Evolutionary conservation across 2,329 filamentous ascomycete genomes (phyloP).

Genomic region (Fusarium sp.): DNA sequence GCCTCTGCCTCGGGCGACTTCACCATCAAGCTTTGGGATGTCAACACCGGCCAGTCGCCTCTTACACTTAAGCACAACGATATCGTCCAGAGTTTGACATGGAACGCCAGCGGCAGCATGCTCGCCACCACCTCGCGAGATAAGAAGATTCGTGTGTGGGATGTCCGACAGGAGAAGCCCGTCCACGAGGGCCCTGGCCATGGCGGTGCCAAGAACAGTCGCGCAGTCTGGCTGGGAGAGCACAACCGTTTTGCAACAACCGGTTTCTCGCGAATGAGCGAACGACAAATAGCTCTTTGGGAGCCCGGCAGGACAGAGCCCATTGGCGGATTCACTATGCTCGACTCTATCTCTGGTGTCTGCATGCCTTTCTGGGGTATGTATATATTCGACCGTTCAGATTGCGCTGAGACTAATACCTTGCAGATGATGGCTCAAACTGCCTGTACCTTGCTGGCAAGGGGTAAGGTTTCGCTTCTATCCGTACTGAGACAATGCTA

Average conservation of each 20-base stretch:
- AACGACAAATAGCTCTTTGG: constrained; percentile 95
- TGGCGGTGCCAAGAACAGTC: constrained; percentile 95
- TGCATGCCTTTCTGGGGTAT: constrained; percentile 98
- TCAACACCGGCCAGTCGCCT: constrained; percentile 79
- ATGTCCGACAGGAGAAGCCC: constrained; percentile 90
- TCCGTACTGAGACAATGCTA: constrained; percentile 7
- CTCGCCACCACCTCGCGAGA: constrained; percentile 94
- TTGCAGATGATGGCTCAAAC: constrained; percentile 84
- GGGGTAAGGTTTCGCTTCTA: constrained; percentile 73
- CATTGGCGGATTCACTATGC: constrained; percentile 86
- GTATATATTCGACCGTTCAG: constrained; percentile 33
- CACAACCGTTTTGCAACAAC: constrained; percentile 96
- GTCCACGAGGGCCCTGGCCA: constrained; percentile 88
- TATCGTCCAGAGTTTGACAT: constrained; percentile 94
- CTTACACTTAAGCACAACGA: constrained; percentile 86
- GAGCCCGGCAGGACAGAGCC: constrained; percentile 88
- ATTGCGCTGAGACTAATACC: constrained; percentile 39
- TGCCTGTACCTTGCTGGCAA: constrained; percentile 97
- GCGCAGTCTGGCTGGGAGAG: constrained; percentile 96
- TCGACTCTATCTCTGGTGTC: constrained; percentile 96
- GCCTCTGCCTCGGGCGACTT: constrained; percentile 96
- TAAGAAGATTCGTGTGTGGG: constrained; percentile 98
- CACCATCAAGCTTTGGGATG: constrained; percentile 95
- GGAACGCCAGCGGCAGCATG: constrained; percentile 89
- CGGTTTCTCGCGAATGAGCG: constrained; percentile 98